Conservation (phyloP, 345 rosid genomes). For the Carallia brachiata region DNA sequence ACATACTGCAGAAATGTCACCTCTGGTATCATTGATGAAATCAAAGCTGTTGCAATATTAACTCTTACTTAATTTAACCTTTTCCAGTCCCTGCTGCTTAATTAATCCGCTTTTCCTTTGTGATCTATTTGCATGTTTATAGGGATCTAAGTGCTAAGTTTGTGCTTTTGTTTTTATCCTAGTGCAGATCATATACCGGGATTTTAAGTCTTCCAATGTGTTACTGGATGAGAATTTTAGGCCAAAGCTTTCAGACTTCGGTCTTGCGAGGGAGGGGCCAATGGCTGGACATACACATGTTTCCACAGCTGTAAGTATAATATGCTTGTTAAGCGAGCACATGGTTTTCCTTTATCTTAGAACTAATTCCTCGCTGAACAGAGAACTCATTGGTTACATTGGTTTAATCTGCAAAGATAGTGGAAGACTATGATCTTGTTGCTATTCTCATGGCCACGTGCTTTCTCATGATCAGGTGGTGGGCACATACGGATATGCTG, state of each 20-base stretch:
- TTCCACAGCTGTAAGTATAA: constrained; percentile 77
- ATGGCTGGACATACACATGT: constrained; percentile 69
- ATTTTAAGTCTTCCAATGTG: constrained; percentile 79
- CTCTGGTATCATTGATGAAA: no score
- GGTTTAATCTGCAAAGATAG: no score
- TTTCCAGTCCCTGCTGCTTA: no score
- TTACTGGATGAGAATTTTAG: constrained; percentile 59
- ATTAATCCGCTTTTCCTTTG: no score
- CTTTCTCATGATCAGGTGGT: constrained; percentile 48
- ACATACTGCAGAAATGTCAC: no score
- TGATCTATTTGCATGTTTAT: no score
- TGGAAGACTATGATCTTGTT: no score
- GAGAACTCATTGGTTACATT: no score
- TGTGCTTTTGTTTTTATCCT: neutral
- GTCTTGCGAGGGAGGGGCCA: constrained; percentile 95
- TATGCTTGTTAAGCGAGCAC: neutral
- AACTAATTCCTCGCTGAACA: no score
- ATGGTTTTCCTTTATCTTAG: no score
- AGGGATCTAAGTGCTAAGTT: neutral
- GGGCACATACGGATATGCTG: constrained; percentile 89
- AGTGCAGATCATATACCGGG: constrained; percentile 72
- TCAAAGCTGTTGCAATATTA: neutral
- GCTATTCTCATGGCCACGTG: no score
- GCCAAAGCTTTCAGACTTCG: constrained; percentile 88
- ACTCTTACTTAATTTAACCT: neutral